Evolutionary conservation across 768 basidiomycete species (phyloP), one percentile per base, ranked within the genome.

Genomic region (Daedaleopsis nitida): DNA sequence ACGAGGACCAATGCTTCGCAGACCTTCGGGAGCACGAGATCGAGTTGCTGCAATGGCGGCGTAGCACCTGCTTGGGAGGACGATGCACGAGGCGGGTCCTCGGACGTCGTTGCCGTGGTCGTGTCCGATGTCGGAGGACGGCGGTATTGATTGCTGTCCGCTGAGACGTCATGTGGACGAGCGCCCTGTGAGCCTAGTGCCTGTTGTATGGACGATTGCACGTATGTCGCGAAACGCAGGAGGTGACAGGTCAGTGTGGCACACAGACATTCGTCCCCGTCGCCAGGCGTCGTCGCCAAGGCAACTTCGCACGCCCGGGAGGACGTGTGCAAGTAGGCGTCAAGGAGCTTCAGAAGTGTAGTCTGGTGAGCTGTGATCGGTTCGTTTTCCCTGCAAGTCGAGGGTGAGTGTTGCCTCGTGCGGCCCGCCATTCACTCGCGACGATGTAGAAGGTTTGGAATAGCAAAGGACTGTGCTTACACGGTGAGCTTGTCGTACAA

Each of bases 341-440:
- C 95, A 13, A 95, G 77, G 16, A 96, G 78, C 73, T 95, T 96
- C 59, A 97, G 83, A 12, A 96, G 76, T n/a, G 85, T 90, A 5
- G 87, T 92, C 72, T 96, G 95, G 65, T 90, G 87, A 0, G 94
- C 92, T 6, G 91, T 86, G 43, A 95, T 83, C 13, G 86, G 79
- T 74, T 94, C 93, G 49, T 82, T 85, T 23, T 75, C 62, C 59
- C 92, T 92, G 71, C 24, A 54, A 5, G 34, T 34, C 21, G 43
- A 48, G 5, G 53, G 23, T 16, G 3, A 55, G 38, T n/a, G 23
- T 49, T 13, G 47, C 47, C 19, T 24, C 21, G 21, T 10, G 12
- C 16, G 45, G 27, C 5, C 14, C 16, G 34, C 27, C 27, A 32
- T 32, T 32, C 27, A 32, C 3, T 32, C 27, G 27, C 27, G 4